Base-by-base conservation (phyloP, 1,284 basidiomycete genomes). In the Coniophora puteana region DNA sequence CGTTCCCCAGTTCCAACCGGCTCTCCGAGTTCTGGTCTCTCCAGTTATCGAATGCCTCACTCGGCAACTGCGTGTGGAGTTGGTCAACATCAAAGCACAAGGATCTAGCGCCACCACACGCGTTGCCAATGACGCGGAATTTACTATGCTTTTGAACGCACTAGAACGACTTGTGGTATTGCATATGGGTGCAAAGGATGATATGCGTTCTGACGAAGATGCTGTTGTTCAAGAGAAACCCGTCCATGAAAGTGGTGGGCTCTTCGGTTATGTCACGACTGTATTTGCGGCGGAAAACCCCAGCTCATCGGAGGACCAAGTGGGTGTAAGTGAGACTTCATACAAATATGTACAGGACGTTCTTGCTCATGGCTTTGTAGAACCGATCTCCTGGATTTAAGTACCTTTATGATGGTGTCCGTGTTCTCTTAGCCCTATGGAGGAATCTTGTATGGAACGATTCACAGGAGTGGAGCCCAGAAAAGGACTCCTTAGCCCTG, bases 41-140 rank as follows among this genome's bases (percentile, higher is more conserved):
- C 84, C 91, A 1, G 67, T 99, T 17, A 85, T 80, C 47, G 90
- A 93, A 47, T 86, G 86, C 51, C 61, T 96, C 37, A 89, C 89
- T 57, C 70, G 76, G 26, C 88, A 93, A 47, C 62, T 95, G n/a
- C 72, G 74, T 12, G 57, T 62, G 8, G 71, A 77, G 8, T 58
- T 93, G 14, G 60, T 62, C 10, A 82, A 89, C 41, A 62, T 89
- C 20, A 53, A 72, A 48, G 56, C 60, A 33, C 54, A 67, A 40
- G 66, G 58, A 36, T 53, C 54, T 5, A 59, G 62, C 17, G 77
- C 77, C 51, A 55, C 71, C 10, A 51, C 58, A 1, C 69, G 69
- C 4, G 66, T 65, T 44, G 71, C 80, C 2, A 89, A 85, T 1
- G 93, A 96, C 55, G 78, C 87, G 1, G 92, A 95, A 50, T 78